These are phyloP conservation scores for Penicillium sp. DNA, from an alignment of 2,329 filamentous ascomycete genomes.

Conservation along the genomic window DNA sequence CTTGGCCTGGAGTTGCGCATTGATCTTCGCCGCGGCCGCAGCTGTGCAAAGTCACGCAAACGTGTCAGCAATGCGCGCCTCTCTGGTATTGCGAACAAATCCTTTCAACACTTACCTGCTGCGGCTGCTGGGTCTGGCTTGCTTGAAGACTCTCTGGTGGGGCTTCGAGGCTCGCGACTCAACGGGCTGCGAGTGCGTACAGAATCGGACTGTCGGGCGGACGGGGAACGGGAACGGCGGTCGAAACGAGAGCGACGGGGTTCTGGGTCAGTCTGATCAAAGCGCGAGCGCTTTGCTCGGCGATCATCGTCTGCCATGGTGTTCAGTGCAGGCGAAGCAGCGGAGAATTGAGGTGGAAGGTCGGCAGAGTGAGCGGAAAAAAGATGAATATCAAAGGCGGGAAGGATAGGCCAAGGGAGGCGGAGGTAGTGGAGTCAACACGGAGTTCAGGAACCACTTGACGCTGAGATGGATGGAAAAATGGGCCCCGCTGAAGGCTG, in stretches of 20 bases:
- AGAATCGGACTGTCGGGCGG: slow-evolving; percentile 59
- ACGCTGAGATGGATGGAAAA: no score
- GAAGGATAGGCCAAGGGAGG: slow-evolving; percentile 18
- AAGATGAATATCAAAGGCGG: slow-evolving; percentile 8
- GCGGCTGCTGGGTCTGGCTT: slow-evolving; percentile 65
- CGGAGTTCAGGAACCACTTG: neutral
- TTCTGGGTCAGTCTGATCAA: slow-evolving; percentile 85
- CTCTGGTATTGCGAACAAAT: no score
- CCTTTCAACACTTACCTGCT: slow-evolving; percentile 53
- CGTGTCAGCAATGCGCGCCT: slow-evolving; percentile 4
- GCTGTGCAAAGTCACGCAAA: slow-evolving; percentile 45
- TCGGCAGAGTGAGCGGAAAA: slow-evolving; percentile 5
- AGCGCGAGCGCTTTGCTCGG: slow-evolving; percentile 78
- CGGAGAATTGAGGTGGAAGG: slow-evolving; percentile 1
- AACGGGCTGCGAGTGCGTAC: slow-evolving; percentile 77
- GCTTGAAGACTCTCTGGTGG: slow-evolving; percentile 36
- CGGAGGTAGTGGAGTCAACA: slow-evolving; percentile 10
- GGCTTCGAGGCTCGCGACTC: slow-evolving; percentile 47
- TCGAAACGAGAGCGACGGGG: slow-evolving; percentile 80
- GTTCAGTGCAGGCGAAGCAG: neutral
- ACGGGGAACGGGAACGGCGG: slow-evolving; percentile 80
- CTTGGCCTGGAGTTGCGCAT: slow-evolving; percentile 74
- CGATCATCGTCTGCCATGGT: slow-evolving; percentile 72
- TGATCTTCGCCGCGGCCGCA: slow-evolving; percentile 83
- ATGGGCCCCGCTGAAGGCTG: no score